Conservation (phyloP, 441 rosid genomes). For the Adansonia madagascariensis region DNA sequence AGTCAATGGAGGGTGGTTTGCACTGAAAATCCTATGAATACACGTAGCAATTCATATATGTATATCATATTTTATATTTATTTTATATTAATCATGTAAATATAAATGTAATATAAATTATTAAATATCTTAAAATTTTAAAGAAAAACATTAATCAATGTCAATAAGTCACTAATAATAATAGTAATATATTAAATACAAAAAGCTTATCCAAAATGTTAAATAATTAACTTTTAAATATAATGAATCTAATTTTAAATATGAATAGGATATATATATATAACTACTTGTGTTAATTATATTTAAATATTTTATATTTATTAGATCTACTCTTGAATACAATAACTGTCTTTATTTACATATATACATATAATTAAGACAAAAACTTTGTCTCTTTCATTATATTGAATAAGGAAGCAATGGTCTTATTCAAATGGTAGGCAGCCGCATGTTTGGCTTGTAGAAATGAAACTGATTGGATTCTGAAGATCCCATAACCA, state of each 20-base stretch:
- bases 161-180: no score
- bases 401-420: not conserved
- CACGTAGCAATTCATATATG: no score
- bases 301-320: not conserved
- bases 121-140: no score
- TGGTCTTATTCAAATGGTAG: not conserved
- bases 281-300: not conserved
- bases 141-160: no score
- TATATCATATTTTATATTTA: no score
- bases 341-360: not conserved
- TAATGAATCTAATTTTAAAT: no score
- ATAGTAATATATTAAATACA: no score
- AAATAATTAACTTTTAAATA: no score
- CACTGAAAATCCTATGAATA: no score
- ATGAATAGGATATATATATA: no score
- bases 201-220: no score
- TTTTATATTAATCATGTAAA: not conserved
- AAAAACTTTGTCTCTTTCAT: not conserved
- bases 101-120: not conserved
- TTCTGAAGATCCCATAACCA: not conserved
- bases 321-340: not conserved
- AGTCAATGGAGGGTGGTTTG: not conserved
- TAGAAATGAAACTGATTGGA: not conserved
- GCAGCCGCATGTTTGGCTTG: not conserved
- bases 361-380: not conserved